Evolutionary conservation across 148 eudicot genomes (phyloP), one percentile per base, ranked within the genome.

Genomic region (Rhododendron henanense): DNA sequence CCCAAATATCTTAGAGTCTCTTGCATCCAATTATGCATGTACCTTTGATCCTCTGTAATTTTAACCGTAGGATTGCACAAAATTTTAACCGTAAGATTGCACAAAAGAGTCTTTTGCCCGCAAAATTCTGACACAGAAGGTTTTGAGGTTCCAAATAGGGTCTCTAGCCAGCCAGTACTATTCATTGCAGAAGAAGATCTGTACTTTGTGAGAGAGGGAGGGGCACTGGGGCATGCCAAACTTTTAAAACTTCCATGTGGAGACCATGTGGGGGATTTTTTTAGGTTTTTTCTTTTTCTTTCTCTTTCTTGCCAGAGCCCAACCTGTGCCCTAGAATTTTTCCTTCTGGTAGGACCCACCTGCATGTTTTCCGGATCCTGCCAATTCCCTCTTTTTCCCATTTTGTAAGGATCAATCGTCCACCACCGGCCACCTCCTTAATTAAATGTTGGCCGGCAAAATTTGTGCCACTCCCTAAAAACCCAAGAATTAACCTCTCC

Each of bases 331-430:
- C 84, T 48, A 59, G 31, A 74, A 81, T 81, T 73, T 73, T 81
- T 81, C 25, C 85, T 73, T 53, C 84, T 53, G 35, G 28, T 81
- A 1, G 87, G 83, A 53, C 87, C 87, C 80, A 86, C 55, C 33
- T 71, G 84, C 87, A 81, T 90, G 92, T 88, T 90, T 90, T 85
- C 88, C 86, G 90, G 89, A 88, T 90, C 89, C 90, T 87, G 90
- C 85, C 89, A 90, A 85, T 80, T 78, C 82, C 8, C 85, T 21
- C 51, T 45, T 63, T 79, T 33, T 57, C 23, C 31, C 2, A 31
- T 31, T 25, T 19, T 61, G 9, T 10, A 76, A 41, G 4, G 8
- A 14, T 79, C 53, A 75, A 75, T 75, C 79, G 21, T 75, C 79
- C 47, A 18, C 79, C 79, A 18, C 41, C 35, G 35, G 35, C 35